Base-by-base conservation (phyloP, 179 eudicot genomes). In the Gypsophila paniculata region DNA sequence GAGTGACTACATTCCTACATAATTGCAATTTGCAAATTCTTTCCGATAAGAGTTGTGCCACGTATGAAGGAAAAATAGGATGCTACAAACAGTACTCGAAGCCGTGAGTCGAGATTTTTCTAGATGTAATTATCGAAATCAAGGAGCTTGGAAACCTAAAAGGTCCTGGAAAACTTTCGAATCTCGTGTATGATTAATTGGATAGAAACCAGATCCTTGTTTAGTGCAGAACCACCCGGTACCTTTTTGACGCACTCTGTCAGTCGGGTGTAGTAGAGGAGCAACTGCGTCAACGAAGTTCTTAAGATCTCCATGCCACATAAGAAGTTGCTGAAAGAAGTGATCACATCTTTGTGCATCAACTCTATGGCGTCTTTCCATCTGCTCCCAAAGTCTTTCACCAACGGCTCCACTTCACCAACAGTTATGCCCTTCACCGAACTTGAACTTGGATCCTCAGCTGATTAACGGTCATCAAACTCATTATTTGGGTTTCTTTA, bases 281-380 rank as follows among this genome's bases (percentile, higher is more conserved):
- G 86, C 72, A 95, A 85, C 70, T 92, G 99, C 36, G 98, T 90
- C 78, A 95, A 79, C 13, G 99, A 85, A 62, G 97, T 91, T 84
- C 97, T 87, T 58, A 95, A 79, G 64, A 95, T 95, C 77, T 95
- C 99, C 99, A 92, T 92, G 22, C 99, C 99, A 66, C 99, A 95
- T 53, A 95, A 84, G 80, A 95, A 95, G 77, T 95, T 95, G 88
- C 99, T 95, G 78, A 95, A 95, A 29, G 98, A 92, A 29, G 91
- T 92, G 13, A 95, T 95, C 32, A 95, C 99, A 61, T 90, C 97
- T 63, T 83, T 92, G 90, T 92, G 99, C 99, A 95, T 95, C 68
- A 90, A 79, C 80, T 95, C 99, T 65, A 92, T 95, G 2, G 98
- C 93, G 12, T 86, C 89, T 84, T 92, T 95, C 99, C 99, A 95